phyloP scores from a whole-genome alignment of 371 early-diverging fungal genomes.

The Syncephalastrum contaminatum region DNA sequence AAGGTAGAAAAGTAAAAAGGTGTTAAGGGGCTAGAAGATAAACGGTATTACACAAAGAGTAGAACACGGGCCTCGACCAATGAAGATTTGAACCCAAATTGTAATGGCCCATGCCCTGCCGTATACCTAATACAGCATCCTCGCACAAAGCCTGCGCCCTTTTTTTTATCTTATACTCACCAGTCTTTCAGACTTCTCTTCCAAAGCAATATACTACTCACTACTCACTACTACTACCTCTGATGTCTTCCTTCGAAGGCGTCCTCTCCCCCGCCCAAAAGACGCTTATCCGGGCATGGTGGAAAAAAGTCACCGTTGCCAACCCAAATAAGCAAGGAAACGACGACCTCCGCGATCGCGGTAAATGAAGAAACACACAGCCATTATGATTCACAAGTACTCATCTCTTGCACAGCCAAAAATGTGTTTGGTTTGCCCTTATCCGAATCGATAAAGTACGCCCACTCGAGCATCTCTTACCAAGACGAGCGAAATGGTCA shows the following conservation, averaged over 20 bases:
- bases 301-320: constrained; percentile 32
- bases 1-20: too few relatives aligned
- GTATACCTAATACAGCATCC: too few relatives aligned
- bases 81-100: too few relatives aligned
- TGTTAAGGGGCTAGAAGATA: too few relatives aligned
- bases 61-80: too few relatives aligned
- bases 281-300: constrained; percentile 33
- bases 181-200: too few relatives aligned
- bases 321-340: constrained; percentile 15
- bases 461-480: constrained; percentile 38
- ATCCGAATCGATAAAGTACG: constrained; percentile 36
- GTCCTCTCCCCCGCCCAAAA: constrained; percentile 30
- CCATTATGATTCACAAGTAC: not conserved
- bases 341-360: constrained; percentile 9
- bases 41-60: too few relatives aligned
- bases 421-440: constrained; percentile 41
- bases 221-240: too few relatives aligned
- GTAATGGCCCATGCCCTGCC: too few relatives aligned
- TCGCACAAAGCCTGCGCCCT: too few relatives aligned
- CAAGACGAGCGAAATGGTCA: constrained; percentile 22
- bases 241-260: constrained; percentile 24
- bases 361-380: not conserved
- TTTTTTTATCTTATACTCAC: too few relatives aligned
- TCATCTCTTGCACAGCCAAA: constrained; percentile 15
- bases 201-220: too few relatives aligned